Conservation (phyloP, 2,329 filamentous ascomycete species). For the Sphaerulina musiva region DNA sequence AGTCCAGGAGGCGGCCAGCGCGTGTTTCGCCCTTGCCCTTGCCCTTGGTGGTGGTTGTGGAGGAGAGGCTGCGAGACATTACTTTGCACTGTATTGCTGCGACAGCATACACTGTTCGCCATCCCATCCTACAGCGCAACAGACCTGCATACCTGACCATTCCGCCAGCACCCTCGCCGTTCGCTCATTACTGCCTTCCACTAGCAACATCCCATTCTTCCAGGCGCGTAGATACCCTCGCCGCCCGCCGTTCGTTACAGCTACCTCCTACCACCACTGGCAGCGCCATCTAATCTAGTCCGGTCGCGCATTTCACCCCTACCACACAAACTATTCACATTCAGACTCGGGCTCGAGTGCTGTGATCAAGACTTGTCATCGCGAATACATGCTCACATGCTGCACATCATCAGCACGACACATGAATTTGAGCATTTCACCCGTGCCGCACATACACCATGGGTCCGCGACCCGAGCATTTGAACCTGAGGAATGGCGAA, state of each 20-base stretch:
- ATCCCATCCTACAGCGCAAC: too few relatives aligned
- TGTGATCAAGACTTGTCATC: not conserved
- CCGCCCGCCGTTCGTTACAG: not conserved
- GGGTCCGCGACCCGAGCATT: slow-evolving; percentile 27
- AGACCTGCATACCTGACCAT: too few relatives aligned
- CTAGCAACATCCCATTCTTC: not conserved
- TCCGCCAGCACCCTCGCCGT: not conserved
- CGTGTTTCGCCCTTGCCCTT: too few relatives aligned
- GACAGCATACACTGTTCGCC: too few relatives aligned
- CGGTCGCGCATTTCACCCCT: not conserved
- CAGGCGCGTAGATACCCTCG: not conserved
- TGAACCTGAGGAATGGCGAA: slow-evolving; percentile 19
- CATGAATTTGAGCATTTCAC: not conserved
- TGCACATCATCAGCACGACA: not conserved
- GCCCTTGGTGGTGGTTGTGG: too few relatives aligned
- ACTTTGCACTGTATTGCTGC: too few relatives aligned
- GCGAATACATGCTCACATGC: slow-evolving; percentile 1
- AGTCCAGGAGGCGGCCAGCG: not conserved
- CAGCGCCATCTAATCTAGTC: not conserved
- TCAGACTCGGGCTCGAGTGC: not conserved
- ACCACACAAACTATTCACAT: not conserved
- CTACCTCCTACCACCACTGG: slow-evolving; percentile 1
- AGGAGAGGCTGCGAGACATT: too few relatives aligned
- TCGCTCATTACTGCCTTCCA: not conserved
- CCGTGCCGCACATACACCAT: slow-evolving; percentile 18